A percentile compares a stretch with the other conserved stretches of the same genome.
These are phyloP conservation scores for Beauveria varroae DNA, from an alignment of 2,329 filamentous ascomycete genomes.

Conservation along the genomic window DNA sequence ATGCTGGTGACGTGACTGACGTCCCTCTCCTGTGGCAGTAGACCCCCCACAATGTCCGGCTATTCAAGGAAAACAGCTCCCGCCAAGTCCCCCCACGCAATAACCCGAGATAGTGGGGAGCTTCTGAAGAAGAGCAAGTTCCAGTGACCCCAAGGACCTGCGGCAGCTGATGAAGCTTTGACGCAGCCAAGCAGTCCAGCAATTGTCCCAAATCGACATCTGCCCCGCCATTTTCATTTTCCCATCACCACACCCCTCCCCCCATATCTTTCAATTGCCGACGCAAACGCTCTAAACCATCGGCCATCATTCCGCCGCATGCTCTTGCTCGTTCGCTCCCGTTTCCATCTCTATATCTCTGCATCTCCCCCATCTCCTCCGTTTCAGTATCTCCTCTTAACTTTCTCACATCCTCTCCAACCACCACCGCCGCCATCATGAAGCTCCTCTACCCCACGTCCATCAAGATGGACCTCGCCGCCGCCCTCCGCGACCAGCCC, in stretches of 20 bases:
- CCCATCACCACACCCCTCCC: neutral
- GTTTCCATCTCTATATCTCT: neutral
- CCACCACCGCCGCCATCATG: conserved; percentile 30
- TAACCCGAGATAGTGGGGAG: neutral
- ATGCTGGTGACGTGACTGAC: too few species aligned
- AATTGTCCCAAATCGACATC: neutral
- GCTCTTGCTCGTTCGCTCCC: neutral
- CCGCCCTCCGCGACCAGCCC: neutral
- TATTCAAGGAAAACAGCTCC: neutral
- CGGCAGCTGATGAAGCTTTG: neutral
- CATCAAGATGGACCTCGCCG: conserved; percentile 44
- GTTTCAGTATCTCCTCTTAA: neutral
- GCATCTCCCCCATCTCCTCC: neutral
- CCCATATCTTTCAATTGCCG: conserved; percentile 7
- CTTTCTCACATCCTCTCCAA: neutral
- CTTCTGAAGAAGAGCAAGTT: neutral
- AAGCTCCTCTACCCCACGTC: conserved; percentile 63
- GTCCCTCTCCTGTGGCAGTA: too few species aligned
- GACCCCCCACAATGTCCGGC: neutral
- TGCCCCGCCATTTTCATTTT: neutral
- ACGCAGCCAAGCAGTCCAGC: neutral
- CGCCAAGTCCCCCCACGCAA: neutral
- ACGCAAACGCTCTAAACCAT: neutral
- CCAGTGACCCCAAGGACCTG: neutral
- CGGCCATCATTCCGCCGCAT: neutral